Base-by-base conservation (phyloP, 2,329 filamentous ascomycete species). In the Sporothrix pallida region DNA sequence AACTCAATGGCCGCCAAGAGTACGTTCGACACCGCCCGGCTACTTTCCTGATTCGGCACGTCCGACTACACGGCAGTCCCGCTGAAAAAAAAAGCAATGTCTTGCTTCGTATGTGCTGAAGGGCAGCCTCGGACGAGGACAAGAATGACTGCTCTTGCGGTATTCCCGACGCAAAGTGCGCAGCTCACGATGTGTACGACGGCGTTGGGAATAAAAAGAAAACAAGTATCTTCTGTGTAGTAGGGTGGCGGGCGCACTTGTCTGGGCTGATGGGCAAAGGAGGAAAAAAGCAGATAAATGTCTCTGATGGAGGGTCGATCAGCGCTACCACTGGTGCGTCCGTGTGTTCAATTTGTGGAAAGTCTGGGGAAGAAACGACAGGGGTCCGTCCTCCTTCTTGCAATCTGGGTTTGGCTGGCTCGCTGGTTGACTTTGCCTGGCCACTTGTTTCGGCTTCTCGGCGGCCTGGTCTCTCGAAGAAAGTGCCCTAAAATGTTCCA, bases 331-430 rank as follows among this genome's bases (percentile, higher is more conserved):
- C 44, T 72, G 67, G 48, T 71, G 63, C 8, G 26, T 42, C 58
- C 17, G 48, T 58, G 12, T 56, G 12, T 23, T 67, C 44, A 46
- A 58, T 42, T 58, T 37, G 42, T 70, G 58, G 58, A 74, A 74
- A 75, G 71, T 74, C 75, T 75, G 75, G 75, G 75, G 75, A 74
- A 76, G 58, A 48, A 26, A 10, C 65, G 68, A 70, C 60, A 71
- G 56, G 68, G 44, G 26, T 37, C 20, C 20, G 10, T 58, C 54
- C 17, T 60, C n/a, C 50, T 54, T 9, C 44, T 17, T 54, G 44
- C 31, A 37, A 37, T 37, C 31, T 37, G 31, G 31, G 31, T 62
- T 44, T 71, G 17, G 31, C 17, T 44, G 23, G 3, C 23, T 60
- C 7, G 31, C 31, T 62, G 58, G 31, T 37, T 37, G 20, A 12